Percentiles rank a stretch among this genome's conserved stretches.
Evolutionary conservation across 768 basidiomycete species (phyloP).

Genomic region (Tylopilus intermedius): DNA sequence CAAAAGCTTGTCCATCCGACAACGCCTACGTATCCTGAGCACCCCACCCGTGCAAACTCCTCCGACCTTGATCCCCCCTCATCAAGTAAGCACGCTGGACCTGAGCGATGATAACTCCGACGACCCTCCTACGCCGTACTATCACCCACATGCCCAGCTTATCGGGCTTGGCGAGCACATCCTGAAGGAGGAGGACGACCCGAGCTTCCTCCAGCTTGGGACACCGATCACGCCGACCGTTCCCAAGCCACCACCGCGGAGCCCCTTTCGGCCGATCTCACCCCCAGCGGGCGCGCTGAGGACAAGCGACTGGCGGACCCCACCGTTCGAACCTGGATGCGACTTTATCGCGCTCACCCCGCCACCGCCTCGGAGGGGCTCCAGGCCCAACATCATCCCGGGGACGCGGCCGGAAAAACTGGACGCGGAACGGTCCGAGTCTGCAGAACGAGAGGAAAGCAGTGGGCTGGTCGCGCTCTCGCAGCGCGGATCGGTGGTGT

Average conservation of each 20-base stretch:
- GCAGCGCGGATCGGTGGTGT: constrained; percentile 49
- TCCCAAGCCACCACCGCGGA: constrained; percentile 17
- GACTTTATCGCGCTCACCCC: constrained; percentile 54
- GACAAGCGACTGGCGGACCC: constrained; percentile 2
- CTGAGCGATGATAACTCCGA: constrained; percentile 22
- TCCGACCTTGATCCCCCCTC: constrained; percentile 21
- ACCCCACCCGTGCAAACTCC: constrained; percentile 38
- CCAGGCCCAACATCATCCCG: constrained; percentile 39
- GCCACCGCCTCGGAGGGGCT: constrained; percentile 62
- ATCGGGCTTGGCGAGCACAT: constrained; percentile 57
- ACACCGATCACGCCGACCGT: constrained; percentile 38
- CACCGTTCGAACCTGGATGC: constrained; percentile 25
- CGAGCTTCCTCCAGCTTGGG: constrained; percentile 56
- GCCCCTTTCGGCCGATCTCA: constrained; percentile 25
- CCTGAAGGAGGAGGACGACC: constrained; percentile 46
- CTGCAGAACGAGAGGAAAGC: constrained; percentile 9
- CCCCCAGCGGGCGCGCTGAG: constrained; percentile 3
- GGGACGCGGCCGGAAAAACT: constrained; percentile 9
- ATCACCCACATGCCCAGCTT: constrained; percentile 7
- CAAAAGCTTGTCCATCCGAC: constrained; percentile 45
- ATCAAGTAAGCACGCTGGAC: constrained; percentile 26
- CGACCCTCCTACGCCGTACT: constrained; percentile 27
- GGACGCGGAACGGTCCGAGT: constrained; percentile 10
- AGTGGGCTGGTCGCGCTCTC: constrained; percentile 35
- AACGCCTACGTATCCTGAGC: constrained; percentile 65